Base-by-base conservation (phyloP, 2,329 filamentous ascomycete genomes). In the Alternaria brassicae region DNA sequence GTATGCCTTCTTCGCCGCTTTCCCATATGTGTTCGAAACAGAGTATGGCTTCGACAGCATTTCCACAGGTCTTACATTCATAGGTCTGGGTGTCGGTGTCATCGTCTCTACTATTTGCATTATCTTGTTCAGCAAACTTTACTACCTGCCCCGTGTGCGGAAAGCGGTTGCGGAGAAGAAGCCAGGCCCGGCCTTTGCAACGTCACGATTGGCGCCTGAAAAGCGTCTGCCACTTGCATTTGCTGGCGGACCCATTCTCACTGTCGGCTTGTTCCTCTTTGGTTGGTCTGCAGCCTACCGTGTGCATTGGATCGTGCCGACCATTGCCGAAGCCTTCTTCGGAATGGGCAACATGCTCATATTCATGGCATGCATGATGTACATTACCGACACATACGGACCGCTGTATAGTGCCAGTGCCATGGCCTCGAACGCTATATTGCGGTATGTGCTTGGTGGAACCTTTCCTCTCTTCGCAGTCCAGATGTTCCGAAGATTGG, bases 381-480 rank as follows among this genome's bases (percentile, higher is more conserved):
- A 61, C 27, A 61, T 61, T 1, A 59, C 56, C 0, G 59, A 61
- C 9, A 56, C 59, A 0, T 89, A 88, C 62, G 80, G 83, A 3
- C 81, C 83, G 0, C 77, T 80, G 13, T 82, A 84, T 9, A 82
- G 86, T 0, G 86, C 87, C 0, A 87, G 83, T 58, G 86, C 86
- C 0, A 77, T 85, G 48, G 86, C 84, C 6, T 87, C 88, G 1
- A 89, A 88, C 60, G 82, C 83, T 1, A 76, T 89, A 10, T 77
- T 84, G 1, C 76, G 87, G 23, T 89, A 88, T 61, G 72, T 73
- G 0, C 79, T 88, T 7, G 85, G 84, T 0, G 84, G 82, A 1
- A 83, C 80, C 0, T 89, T 89, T 54, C 87, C 87, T 0, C 71
- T 89, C 0, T 89, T 89, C 63, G 84, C 85, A 0, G 75, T 89